Base-by-base conservation (phyloP, 1,284 basidiomycete genomes). In the Boletus coffeatus region DNA sequence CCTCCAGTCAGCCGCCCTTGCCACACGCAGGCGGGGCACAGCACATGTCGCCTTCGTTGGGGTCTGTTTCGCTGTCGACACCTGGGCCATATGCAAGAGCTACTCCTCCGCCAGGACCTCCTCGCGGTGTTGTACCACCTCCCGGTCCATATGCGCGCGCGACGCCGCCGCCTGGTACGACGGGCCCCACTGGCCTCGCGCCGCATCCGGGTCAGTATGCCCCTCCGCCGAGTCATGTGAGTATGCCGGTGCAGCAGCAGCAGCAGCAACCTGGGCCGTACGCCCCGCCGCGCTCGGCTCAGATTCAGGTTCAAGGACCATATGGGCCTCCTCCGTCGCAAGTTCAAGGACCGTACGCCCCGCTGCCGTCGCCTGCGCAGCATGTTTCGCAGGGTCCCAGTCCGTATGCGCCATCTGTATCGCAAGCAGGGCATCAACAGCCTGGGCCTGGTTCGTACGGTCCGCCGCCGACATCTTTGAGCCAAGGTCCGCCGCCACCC, bases 11-110 rank as follows among this genome's bases (percentile, higher is more conserved):
- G 16, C 75, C 75, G 10, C 76, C 77, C 18, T 69, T 70, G 21
- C 74, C 71, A 16, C 77, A 77, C 36, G 74, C 78, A 0, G 75
- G 80, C 41, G 77, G 80, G 10, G 73, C 77, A 61, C 80, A 80
- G 63, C 81, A 81, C 69, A 76, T 74, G 16, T 74, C 78, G 58
- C 79, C 83, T 2, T 69, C 62, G 46, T 16, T 70, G 61, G 64
- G 66, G 52, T 62, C 74, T 25, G 67, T 76, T 32, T 67, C 71
- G n/a, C 67, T 73, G 14, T 73, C 70, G 10, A 61, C 66, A 13
- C 65, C 67, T 52, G 68, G 67, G 9, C 71, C 75, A 2, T 82
- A 80, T 63, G 70, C 70, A 16, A 74, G 73, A 41, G 77, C 73
- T 2, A 80, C 79, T 1, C 76, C 80, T 9, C 80, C 73, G 48